Conservation (phyloP, 116 monocot species). For the Cymodocea nodosa region DNA sequence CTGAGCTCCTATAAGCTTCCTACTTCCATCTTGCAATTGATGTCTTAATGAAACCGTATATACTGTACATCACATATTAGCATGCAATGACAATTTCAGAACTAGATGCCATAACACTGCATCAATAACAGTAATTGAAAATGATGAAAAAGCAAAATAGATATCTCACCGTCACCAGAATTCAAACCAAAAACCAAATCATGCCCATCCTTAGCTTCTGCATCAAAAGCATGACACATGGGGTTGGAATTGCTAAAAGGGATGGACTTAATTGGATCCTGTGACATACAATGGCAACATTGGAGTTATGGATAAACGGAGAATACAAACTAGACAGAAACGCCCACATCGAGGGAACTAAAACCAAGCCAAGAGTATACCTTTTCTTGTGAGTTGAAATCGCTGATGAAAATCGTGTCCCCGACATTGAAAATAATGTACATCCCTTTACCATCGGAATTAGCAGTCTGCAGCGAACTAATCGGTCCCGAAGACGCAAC, state of each 20-base stretch:
- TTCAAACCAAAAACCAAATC: slow-evolving; percentile 88
- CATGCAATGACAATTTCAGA: background rate
- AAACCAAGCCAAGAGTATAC: slow-evolving; percentile 12
- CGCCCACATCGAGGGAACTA: background rate
- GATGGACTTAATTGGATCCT: slow-evolving; percentile 98
- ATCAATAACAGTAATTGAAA: background rate
- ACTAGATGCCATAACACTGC: background rate
- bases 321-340: background rate
- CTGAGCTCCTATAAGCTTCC: slow-evolving; percentile 80
- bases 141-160: background rate
- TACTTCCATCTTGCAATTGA: slow-evolving; percentile 84
- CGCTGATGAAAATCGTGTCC: slow-evolving; percentile 77
- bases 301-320: no score
- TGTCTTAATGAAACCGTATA: slow-evolving; percentile 88
- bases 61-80: slow-evolving; percentile 25
- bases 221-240: slow-evolving; percentile 82
- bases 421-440: slow-evolving; percentile 81
- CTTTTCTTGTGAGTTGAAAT: slow-evolving; percentile 91
- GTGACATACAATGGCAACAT: background rate
- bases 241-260: slow-evolving; percentile 83
- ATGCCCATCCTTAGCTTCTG: slow-evolving; percentile 85
- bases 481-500: slow-evolving; percentile 26
- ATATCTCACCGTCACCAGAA: slow-evolving; percentile 76
- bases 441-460: slow-evolving; percentile 75
- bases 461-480: slow-evolving; percentile 18